A percentile compares a stretch with the other conserved stretches of the same genome.
These are phyloP conservation scores for Ogataea salicorniae DNA, from an alignment of 805 yeast genomes.

Conservation along the genomic window DNA sequence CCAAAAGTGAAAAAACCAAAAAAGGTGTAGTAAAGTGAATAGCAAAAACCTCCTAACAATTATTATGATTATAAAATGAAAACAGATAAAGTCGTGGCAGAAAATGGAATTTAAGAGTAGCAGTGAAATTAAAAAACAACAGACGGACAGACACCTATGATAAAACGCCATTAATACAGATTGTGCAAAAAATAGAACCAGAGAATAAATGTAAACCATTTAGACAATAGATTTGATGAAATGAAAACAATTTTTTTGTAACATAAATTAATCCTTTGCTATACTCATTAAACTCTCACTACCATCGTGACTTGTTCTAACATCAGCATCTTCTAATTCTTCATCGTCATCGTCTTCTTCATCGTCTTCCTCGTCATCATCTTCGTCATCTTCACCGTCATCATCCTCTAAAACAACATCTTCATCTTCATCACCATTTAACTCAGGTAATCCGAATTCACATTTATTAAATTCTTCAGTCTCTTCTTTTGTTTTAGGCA, in stretches of 20 bases:
- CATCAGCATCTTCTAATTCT: slow-evolving; percentile 7
- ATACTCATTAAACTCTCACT: slow-evolving; percentile 33
- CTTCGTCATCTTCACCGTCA: slow-evolving; percentile 16
- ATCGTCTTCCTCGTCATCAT: slow-evolving; percentile 12
- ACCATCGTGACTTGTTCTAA: slow-evolving; percentile 22
- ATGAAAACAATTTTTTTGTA: neutral
- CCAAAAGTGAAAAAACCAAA: no score
- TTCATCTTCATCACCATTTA: slow-evolving; percentile 20
- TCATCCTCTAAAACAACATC: slow-evolving; percentile 15
- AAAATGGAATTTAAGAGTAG: no score
- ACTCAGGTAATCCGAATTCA: slow-evolving; percentile 52
- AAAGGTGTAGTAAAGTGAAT: no score
- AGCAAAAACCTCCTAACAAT: no score
- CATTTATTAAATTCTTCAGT: slow-evolving; percentile 58
- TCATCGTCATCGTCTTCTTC: slow-evolving; percentile 9
- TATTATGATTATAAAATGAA: no score
- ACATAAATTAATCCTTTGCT: slow-evolving; percentile 15
- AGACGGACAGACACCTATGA: no score
- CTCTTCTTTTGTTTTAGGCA: slow-evolving; percentile 61
- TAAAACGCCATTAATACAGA: no score
- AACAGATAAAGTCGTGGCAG: no score
- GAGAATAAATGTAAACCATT: neutral
- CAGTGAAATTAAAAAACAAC: no score
- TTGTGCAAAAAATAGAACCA: neutral
- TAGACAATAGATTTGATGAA: neutral